Base-by-base conservation (phyloP, 2,329 filamentous ascomycete genomes). In the Stylonectria norvegica region DNA sequence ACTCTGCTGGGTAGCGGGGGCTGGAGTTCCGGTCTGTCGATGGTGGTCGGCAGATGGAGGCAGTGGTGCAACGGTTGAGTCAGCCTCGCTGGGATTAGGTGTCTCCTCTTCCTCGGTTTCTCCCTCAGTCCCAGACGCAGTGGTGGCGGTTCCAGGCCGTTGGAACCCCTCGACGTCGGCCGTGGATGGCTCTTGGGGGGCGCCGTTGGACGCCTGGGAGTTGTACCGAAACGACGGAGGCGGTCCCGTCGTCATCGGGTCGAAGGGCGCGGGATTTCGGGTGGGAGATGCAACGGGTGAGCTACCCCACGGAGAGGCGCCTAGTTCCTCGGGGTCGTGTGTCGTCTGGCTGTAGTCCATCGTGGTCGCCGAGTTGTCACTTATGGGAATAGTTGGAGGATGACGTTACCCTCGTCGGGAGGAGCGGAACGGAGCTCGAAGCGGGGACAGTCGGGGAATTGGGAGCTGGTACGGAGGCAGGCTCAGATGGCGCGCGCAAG, bases 271-370 rank as follows among this genome's bases (percentile, higher is more conserved):
- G 30, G 68, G 65, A 48, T 69, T 68, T 49, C 68, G 68, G 42
- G 66, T 65, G 20, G 76, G 75, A 15, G 76, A 76, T 12, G 70
- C 65, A 17, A 65, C 64, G 5, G 76, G 76, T 20, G 74, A 75
- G 42, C 68, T 71, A 11, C 73, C 76, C 76, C 77, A 80, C 2
- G 77, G 76, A 20, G 76, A 79, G 45, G 66, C 68, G 42, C 68
- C 74, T 32, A 72, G 67, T 49, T 79, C 70, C 32, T 80, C 77
- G 36, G 66, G 64, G 51, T 80, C 76, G 57, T 71, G 57, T 52
- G 79, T 75, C 11, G 75, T 71, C 47, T 75, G 62, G 60, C 71
- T 74, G 61, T 80, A 81, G 63, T 81, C 77, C 77, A 81, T 81
- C 49, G 57, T 56, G 49, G 29, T 34, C 41, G 40, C 31, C 9